phyloP scores from a whole-genome alignment of 2,329 filamentous ascomycete species.

The Magnaporthiopsis poae region DNA sequence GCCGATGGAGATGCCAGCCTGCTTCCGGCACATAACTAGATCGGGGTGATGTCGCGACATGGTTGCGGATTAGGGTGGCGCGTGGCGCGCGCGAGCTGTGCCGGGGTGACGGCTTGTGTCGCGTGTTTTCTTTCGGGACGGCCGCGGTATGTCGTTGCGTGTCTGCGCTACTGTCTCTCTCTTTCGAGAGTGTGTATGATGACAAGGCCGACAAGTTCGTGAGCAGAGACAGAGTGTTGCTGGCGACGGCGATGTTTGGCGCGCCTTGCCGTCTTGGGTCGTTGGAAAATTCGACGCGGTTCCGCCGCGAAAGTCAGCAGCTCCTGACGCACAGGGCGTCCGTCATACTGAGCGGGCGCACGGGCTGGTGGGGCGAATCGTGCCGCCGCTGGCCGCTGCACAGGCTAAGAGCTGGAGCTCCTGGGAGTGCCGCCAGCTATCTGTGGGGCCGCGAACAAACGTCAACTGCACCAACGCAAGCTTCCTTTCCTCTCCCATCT shows the following conservation, averaged over 20 bases:
- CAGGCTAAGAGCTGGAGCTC: neutral
- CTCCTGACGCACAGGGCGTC: too few species aligned
- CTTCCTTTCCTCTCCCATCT: neutral
- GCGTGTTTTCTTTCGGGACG: neutral
- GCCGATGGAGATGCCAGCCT: slow-evolving; percentile 92
- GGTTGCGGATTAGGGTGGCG: neutral
- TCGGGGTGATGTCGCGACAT: slow-evolving; percentile 97
- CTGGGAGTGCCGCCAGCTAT: too few species aligned
- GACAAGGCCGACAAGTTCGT: neutral
- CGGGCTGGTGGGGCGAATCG: neutral
- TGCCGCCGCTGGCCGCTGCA: neutral
- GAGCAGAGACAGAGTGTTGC: neutral
- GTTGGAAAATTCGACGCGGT: neutral
- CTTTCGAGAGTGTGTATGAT: too few species aligned
- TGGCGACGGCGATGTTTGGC: neutral
- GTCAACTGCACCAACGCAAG: neutral
- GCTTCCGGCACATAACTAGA: slow-evolving; percentile 99
- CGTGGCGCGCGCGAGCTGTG: neutral
- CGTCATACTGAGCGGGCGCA: neutral
- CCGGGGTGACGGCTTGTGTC: neutral
- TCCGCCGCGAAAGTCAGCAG: neutral
- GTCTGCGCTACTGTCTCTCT: neutral
- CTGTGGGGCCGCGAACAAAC: neutral
- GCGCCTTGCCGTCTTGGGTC: neutral
- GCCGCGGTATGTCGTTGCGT: neutral